A percentile compares a stretch with the other conserved stretches of the same genome.
phyloP scores from a whole-genome alignment of 257 asterid species.

The Solanum peruvianum region DNA sequence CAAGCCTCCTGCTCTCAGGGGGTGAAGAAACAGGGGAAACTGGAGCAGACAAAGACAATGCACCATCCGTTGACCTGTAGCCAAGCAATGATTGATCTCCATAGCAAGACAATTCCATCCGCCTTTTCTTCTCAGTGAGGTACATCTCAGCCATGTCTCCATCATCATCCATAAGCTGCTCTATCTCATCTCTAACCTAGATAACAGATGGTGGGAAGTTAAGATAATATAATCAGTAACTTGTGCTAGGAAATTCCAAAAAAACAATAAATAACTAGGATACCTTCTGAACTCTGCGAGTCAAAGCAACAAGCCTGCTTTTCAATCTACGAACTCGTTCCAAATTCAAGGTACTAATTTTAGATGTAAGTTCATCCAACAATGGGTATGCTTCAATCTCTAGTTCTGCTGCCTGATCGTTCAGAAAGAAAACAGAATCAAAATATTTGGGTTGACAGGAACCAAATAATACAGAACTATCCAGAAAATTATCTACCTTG shows the following conservation, averaged over 20 bases:
- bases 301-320: slow-evolving; percentile 94
- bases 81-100: slow-evolving; percentile 83
- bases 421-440: background rate
- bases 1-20: slow-evolving; percentile 78
- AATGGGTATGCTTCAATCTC: slow-evolving; percentile 98
- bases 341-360: slow-evolving; percentile 88
- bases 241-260: background rate
- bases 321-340: slow-evolving; percentile 93
- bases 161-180: slow-evolving; percentile 97
- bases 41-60: slow-evolving; percentile 69
- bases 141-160: slow-evolving; percentile 99
- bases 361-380: slow-evolving; percentile 94
- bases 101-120: slow-evolving; percentile 61
- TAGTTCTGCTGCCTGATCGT: slow-evolving; percentile 80
- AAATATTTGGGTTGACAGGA: background rate
- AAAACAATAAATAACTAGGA: background rate
- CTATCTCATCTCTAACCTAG: slow-evolving; percentile 99
- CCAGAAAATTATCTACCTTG: background rate
- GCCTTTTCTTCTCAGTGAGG: slow-evolving; percentile 86
- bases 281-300: slow-evolving; percentile 98
- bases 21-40: slow-evolving; percentile 96
- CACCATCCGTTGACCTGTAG: slow-evolving; percentile 63
- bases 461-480: background rate
- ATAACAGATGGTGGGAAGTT: slow-evolving; percentile 7
- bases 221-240: slow-evolving; percentile 5